These are phyloP conservation scores for Lactarius trivialis DNA, from an alignment of 768 basidiomycete genomes.

Conservation along the genomic window DNA sequence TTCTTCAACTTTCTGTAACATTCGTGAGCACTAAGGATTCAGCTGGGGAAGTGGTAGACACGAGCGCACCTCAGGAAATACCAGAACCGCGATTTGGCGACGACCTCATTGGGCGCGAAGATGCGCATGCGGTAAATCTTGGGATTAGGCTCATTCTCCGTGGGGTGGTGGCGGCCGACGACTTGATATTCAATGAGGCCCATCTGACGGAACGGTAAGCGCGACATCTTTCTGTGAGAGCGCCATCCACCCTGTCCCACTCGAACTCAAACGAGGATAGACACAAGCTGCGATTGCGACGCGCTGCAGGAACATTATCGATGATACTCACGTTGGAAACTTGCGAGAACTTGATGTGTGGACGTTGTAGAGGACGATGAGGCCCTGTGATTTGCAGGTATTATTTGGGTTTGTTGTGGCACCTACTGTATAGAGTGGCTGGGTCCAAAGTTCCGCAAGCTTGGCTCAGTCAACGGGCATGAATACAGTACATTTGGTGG, in stretches of 20 bases:
- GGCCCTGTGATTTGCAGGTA: background rate
- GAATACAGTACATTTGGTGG: background rate
- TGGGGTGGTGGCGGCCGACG: constrained; percentile 95
- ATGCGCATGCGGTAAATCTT: constrained; percentile 99
- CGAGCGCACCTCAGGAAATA: constrained; percentile 85
- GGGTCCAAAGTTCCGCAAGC: background rate
- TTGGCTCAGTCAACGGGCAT: background rate
- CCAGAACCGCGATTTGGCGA: constrained; percentile 99
- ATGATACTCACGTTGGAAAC: constrained; percentile 28
- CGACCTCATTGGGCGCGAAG: constrained; percentile 96
- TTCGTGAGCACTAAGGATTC: background rate
- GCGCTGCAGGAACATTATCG: background rate
- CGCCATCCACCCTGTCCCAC: constrained; percentile 6
- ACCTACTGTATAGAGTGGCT: background rate
- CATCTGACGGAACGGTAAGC: constrained; percentile 43
- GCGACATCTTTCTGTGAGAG: constrained; percentile 9
- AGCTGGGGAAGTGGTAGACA: background rate
- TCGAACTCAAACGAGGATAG: background rate
- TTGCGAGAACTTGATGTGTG: constrained; percentile 22
- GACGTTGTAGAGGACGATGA: constrained; percentile 29
- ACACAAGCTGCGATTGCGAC: background rate
- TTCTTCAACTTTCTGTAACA: constrained; percentile 82
- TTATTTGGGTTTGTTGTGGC: constrained; percentile 20
- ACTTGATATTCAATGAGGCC: constrained; percentile 90
- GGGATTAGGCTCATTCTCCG: constrained; percentile 85